phyloP scores from a whole-genome alignment of 805 yeast species.

The Wickerhamiella lipophila region DNA sequence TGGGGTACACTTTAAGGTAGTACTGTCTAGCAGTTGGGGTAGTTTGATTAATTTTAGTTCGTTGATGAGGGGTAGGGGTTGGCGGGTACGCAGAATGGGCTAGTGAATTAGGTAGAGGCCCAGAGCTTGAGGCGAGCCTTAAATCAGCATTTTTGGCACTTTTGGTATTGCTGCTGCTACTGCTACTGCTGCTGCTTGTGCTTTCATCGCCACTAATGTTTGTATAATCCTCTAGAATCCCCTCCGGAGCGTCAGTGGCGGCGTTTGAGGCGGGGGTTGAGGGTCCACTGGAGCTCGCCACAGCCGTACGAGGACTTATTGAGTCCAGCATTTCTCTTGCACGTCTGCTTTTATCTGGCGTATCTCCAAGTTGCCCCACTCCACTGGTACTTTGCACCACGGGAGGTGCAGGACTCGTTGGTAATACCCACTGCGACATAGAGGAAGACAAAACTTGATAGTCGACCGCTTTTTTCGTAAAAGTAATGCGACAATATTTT shows the following conservation, averaged over 20 bases:
- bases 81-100: neutral
- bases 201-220: too few species aligned
- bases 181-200: too few species aligned
- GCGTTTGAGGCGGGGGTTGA: neutral
- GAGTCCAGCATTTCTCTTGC: neutral
- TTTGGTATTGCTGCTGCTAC: too few species aligned
- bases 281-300: neutral
- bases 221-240: too few species aligned
- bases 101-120: too few species aligned
- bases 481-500: too few species aligned
- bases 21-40: neutral
- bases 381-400: neutral
- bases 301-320: neutral
- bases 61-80: neutral
- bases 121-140: too few species aligned
- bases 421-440: slow-evolving; percentile 5
- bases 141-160: too few species aligned
- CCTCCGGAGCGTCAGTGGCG: too few species aligned
- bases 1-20: neutral
- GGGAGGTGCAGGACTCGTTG: slow-evolving; percentile 8
- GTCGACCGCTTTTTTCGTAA: too few species aligned
- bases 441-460: neutral
- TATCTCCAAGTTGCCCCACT: neutral
- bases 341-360: neutral
- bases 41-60: neutral